Conservation (phyloP, 2,329 filamentous ascomycete species). For the Tricladium varicosporioides region DNA sequence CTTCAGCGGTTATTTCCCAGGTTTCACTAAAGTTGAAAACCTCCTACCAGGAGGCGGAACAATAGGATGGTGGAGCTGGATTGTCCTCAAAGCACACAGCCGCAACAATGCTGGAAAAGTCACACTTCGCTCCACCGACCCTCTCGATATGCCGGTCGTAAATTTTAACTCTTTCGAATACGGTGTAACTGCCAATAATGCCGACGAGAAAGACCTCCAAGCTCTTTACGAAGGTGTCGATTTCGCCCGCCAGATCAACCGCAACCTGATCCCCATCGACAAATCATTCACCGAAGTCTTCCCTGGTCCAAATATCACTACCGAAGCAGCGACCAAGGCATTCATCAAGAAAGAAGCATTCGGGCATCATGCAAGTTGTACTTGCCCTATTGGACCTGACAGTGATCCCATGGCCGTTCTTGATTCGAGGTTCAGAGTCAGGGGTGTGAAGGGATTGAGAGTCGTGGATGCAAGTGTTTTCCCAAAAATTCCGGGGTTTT, state of each 20-base stretch:
- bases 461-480: constrained; percentile 62
- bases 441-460: constrained; percentile 52
- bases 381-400: constrained; percentile 53
- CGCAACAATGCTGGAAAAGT: constrained; percentile 63
- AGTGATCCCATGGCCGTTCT: constrained; percentile 54
- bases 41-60: constrained; percentile 34
- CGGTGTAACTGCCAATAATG: constrained; percentile 32
- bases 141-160: constrained; percentile 61
- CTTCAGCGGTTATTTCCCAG: constrained; percentile 43
- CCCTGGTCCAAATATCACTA: constrained; percentile 41
- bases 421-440: constrained; percentile 55
- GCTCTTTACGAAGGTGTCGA: constrained; percentile 20
- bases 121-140: constrained; percentile 58
- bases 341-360: constrained; percentile 50
- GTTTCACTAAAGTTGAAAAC: constrained; percentile 37
- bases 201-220: constrained; percentile 16
- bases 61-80: constrained; percentile 25
- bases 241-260: constrained; percentile 34
- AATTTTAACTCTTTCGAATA: constrained; percentile 58
- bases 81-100: constrained; percentile 59
- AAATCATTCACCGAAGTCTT: constrained; percentile 42
- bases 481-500: constrained; percentile 51
- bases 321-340: constrained; percentile 43
- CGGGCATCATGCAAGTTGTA: constrained; percentile 57
- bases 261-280: constrained; percentile 40